phyloP scores from a whole-genome alignment of 202 grass and related monocot species.

The Panicum hallii region DNA sequence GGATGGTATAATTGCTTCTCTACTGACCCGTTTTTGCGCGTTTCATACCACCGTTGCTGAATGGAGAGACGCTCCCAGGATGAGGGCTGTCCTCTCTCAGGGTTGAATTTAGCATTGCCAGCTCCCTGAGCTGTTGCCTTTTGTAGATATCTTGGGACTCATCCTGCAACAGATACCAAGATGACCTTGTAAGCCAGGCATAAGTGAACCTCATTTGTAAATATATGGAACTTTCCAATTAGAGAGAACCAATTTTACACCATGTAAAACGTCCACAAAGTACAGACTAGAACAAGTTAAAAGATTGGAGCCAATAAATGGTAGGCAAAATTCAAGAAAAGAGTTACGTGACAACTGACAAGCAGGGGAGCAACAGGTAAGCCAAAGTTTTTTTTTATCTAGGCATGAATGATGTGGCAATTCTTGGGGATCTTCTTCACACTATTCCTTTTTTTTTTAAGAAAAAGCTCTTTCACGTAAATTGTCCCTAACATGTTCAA shows the following conservation, averaged over 20 bases:
- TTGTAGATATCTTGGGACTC: slow-evolving; percentile 97
- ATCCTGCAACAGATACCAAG: slow-evolving; percentile 61
- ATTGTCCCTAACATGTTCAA: neutral
- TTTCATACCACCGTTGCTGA: slow-evolving; percentile 80
- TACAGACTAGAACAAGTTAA: neutral
- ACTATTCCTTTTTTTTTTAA: neutral
- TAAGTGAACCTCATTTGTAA: slow-evolving; percentile 2
- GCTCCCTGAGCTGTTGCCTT: slow-evolving; percentile 91
- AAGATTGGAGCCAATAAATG: neutral
- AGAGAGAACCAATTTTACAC: neutral
- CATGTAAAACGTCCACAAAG: slow-evolving; percentile 3
- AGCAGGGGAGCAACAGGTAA: neutral
- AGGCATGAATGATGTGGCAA: neutral
- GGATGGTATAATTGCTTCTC: slow-evolving; percentile 35
- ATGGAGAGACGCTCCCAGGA: slow-evolving; percentile 85
- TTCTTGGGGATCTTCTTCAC: neutral
- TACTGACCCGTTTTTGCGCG: slow-evolving; percentile 83
- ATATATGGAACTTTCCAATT: slow-evolving; percentile 2
- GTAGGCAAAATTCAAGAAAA: slow-evolving; percentile 12
- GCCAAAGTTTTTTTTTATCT: neutral
- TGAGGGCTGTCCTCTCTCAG: slow-evolving; percentile 90
- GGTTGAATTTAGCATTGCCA: slow-evolving; percentile 90
- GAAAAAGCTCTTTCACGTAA: neutral
- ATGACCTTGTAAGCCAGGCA: slow-evolving; percentile 22
- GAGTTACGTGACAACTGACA: neutral